Evolutionary conservation across 805 yeast species (phyloP).

Genomic region (Schwanniomyces polymorphus): DNA sequence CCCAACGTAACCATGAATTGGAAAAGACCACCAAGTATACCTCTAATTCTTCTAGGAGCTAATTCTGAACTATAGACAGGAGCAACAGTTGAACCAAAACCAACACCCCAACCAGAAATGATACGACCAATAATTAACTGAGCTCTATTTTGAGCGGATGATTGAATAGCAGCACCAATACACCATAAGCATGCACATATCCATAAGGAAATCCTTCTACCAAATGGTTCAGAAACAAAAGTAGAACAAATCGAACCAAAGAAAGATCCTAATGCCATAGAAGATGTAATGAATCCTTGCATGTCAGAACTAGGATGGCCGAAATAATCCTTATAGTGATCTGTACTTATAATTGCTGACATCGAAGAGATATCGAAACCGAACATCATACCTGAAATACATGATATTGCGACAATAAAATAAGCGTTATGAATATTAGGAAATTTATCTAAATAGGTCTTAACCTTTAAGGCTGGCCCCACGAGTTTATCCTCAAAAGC

Average conservation of each 20-base stretch:
- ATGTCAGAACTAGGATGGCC: conserved; percentile 48
- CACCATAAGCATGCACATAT: conserved; percentile 27
- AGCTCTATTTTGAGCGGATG: conserved; percentile 21
- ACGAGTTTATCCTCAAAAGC: conserved; percentile 34
- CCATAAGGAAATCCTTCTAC: conserved; percentile 24
- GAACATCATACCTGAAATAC: conserved; percentile 67
- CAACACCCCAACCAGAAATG: conserved; percentile 31
- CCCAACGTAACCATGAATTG: conserved; percentile 20
- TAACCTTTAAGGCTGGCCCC: conserved; percentile 32
- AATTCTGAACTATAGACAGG: conserved; percentile 35
- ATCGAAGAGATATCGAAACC: conserved; percentile 80
- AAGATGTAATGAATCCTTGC: conserved; percentile 73
- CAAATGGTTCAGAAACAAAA: conserved; percentile 25
- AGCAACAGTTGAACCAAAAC: conserved; percentile 25
- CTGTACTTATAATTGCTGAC: conserved; percentile 58
- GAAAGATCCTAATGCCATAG: conserved; percentile 42
- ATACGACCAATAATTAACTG: conserved; percentile 27
- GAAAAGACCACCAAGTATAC: conserved; percentile 22
- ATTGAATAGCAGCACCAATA: conserved; percentile 21
- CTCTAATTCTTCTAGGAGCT: conserved; percentile 20
- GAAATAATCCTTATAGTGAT: conserved; percentile 41
- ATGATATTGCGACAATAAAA: conserved; percentile 52
- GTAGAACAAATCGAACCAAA: conserved; percentile 19
- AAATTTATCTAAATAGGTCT: conserved; percentile 27
- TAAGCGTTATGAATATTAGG: conserved; percentile 54